Evolutionary conservation across 306 rosid genomes (phyloP), one percentile per base, ranked within the genome.

Genomic region (Rubus parviflorus): DNA sequence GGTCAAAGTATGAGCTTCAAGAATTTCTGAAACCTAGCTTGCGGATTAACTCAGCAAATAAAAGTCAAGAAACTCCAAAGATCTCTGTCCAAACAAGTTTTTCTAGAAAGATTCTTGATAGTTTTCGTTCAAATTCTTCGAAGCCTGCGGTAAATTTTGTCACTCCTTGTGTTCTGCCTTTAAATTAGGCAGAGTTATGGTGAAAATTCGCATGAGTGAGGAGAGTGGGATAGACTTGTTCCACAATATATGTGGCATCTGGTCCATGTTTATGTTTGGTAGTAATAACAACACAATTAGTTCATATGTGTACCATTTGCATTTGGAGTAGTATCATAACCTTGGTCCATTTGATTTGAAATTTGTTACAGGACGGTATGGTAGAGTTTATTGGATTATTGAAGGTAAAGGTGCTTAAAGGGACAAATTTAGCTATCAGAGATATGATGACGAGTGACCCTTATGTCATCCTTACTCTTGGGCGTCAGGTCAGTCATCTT

Each of bases 391-490:
- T 93, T 79, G 99, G 99, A 83, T 54, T 89, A 85, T 86, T 96
- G 89, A 96, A 92, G 88, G 94, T 91, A 77, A 96, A 91, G 85
- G 97, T 96, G 83, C 69, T 89, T 51, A 89, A 82, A 85, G 99
- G 99, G 79, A 88, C 90, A 75, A 68, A 91, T 89, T 89, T 96
- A 85, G 99, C 99, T 45, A 75, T 96, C 78, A 86, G 99, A 75
- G 99, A 96, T 80, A 96, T 96, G 92, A 90, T 86, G 96, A 45
- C 99, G 66, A 96, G 99, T 69, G 99, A 96, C 83, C 99, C 99
- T 25, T 96, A 96, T 80, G 98, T 96, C 71, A 56, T 96, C 85
- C 86, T 96, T 83, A 89, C 57, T 82, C 96, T 96, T 69, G 99
- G 98, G 68, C 75, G 83, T 41, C 98, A 96, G 99, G 99, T 92